Evolutionary conservation across 345 rosid genomes (phyloP), one percentile per base, ranked within the genome.

Genomic region (Anastatica hierochuntica): DNA sequence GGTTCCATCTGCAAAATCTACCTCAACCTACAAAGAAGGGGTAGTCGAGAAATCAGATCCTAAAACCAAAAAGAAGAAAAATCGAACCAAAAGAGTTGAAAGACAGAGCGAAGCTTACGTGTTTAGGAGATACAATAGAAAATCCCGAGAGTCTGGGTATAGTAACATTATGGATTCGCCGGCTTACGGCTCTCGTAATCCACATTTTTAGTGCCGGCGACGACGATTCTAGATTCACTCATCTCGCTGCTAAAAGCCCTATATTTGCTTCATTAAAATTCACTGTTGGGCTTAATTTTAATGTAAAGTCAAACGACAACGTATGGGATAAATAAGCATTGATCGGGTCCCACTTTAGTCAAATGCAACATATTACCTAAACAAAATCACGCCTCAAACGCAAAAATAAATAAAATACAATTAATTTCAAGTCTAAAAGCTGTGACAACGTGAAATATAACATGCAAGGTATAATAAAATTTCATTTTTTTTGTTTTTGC

Each of bases 1-100:
- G 53, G 69, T 65, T 2, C 84, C 84, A 70, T 87, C 70, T 11
- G 71, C 80, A 72, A 61, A 90, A 60, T 84, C 98, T 67, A 87
- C 68, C 67, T 82, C 89, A 19, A 82, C 81, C 96, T 90, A 71
- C 43, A 70, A 29, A 9, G n/a, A 31, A 66, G 27, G 61, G 44
- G 47, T n/a, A 55, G 19, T 53, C 16, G 26, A 11, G 26, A 11
- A 48, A 58, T 66, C 43, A 66, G 64, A 66, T 50, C 21, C 35
- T 30, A 4, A 24, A 41, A 4, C 11, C n/a, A 34, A 10, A 43
- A 43, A 2, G 26, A 3, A 26, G 11, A 8, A 43, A 18, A 4
- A 23, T 36, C 10, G 21, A 49, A 24, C 6, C 27, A 24, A 24
- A 24, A 24, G 27, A 4, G 27, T 24, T 4, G 6, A 24, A 24